Conservation (phyloP, 2,329 filamentous ascomycete genomes). For the Coleophoma cylindrospora region DNA sequence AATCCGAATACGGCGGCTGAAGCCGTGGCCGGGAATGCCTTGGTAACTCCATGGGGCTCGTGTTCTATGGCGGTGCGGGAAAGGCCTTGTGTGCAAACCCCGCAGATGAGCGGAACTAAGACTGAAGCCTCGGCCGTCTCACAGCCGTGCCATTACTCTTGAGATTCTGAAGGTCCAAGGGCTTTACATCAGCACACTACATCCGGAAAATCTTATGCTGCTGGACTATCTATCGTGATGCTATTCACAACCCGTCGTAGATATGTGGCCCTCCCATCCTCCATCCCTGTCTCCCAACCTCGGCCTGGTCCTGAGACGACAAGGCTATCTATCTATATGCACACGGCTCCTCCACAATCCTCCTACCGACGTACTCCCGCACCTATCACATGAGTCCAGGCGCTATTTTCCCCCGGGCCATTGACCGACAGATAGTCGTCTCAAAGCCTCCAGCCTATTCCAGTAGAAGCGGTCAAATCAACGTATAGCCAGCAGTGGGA, state of each 20-base stretch:
- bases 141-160: too few species aligned
- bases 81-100: too few species aligned
- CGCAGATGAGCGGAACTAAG: too few species aligned
- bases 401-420: not conserved
- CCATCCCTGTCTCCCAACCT: not conserved
- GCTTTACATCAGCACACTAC: not conserved
- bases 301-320: not conserved
- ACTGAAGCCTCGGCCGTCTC: too few species aligned
- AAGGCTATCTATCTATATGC: not conserved
- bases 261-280: not conserved
- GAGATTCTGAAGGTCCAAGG: too few species aligned
- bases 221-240: not conserved
- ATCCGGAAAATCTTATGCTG: not conserved
- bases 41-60: too few species aligned
- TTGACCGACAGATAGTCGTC: not conserved
- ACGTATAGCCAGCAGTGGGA: not conserved
- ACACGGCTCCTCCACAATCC: not conserved
- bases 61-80: too few species aligned
- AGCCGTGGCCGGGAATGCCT: too few species aligned
- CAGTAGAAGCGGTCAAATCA: not conserved
- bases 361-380: not conserved
- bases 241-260: not conserved
- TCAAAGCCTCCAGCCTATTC: not conserved
- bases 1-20: not conserved
- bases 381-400: not conserved